Evolutionary conservation across 2,329 filamentous ascomycete species (phyloP), one percentile per base, ranked within the genome.

Genomic region (Helotiales sp.): DNA sequence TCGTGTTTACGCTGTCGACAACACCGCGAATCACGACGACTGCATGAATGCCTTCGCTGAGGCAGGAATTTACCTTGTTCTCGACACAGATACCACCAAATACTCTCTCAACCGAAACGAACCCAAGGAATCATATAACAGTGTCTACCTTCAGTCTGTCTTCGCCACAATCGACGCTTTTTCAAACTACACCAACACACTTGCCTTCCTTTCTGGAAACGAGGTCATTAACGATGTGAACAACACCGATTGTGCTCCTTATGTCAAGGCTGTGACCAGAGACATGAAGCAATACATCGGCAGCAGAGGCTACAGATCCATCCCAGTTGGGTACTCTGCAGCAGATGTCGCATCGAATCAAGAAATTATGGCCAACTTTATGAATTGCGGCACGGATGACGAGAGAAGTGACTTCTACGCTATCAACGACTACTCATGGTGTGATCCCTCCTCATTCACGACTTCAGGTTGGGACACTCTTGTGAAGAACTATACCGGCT

Each of bases 1-100:
- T 67, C 87, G 87, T 74, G 82, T 90, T 59, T 90, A 90, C 79
- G 87, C 84, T 1, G 82, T 90, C 65, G 87, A 90, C 75, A 90
- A 90, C 78, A 82, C 83, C 40, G 76, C 78, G 60, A 73, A 85
- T 72, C 87, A 90, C 73, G 85, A 89, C 67, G 80, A 81, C 61
- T 89, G 87, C 75, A 90, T 90, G 87, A 77, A 75, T 48, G 76
- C 79, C 31, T 76, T 90, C 58, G 84, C 85, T 46, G 84, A 83
- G 67, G 87, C 86, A 60, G 86, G 87, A 62, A 90, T 90, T 76
- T 90, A 90, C 78, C 79, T 90, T 33, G 86, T 88, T 7, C 78
- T 90, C 47, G 87, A 90, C 67, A 83, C 88, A 74, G 89, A 89
- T 79, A 86, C 84, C n/a, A 86, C 87, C 61, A 79, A 83, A 62